phyloP scores from a whole-genome alignment of 495 filamentous ascomycete genomes.

The Xylaria nigripes region DNA sequence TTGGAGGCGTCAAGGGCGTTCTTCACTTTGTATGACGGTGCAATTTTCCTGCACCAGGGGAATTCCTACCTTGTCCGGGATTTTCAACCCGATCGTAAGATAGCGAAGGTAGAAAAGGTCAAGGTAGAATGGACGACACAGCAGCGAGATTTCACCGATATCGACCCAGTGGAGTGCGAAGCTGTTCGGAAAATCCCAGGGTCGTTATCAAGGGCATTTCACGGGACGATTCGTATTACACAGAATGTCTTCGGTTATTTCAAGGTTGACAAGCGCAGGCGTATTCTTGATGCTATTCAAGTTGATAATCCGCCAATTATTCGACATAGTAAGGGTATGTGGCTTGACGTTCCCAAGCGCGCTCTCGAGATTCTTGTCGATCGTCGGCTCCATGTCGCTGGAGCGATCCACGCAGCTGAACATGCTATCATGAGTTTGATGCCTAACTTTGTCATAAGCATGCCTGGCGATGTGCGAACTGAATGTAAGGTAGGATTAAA shows the following conservation, averaged over 20 bases:
- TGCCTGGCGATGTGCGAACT: conserved; percentile 79
- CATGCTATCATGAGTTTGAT: conserved; percentile 82
- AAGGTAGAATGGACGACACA: conserved; percentile 91
- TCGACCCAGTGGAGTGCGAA: conserved; percentile 84
- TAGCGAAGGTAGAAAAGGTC: conserved; percentile 66
- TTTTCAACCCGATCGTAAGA: conserved; percentile 66
- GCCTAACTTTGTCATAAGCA: conserved; percentile 79
- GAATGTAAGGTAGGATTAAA: conserved; percentile 80
- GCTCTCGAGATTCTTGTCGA: conserved; percentile 72
- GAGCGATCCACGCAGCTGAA: conserved; percentile 88
- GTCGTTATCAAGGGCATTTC: conserved; percentile 57
- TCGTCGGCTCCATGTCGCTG: conserved; percentile 70
- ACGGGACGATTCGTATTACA: conserved; percentile 73
- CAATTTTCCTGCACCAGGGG: conserved; percentile 95
- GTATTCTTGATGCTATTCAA: conserved; percentile 84
- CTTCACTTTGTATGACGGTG: conserved; percentile 95
- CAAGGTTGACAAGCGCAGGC: conserved; percentile 74
- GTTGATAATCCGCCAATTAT: conserved; percentile 91
- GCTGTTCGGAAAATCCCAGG: conserved; percentile 57
- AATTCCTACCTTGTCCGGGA: conserved; percentile 85
- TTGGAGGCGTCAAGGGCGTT: conserved; percentile 91
- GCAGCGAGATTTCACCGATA: conserved; percentile 90
- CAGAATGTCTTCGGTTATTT: conserved; percentile 92
- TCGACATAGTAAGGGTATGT: conserved; percentile 81
- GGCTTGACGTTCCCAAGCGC: conserved; percentile 78